Base-by-base conservation (phyloP, 306 rosid species). In the Castanopsis chinensis region DNA sequence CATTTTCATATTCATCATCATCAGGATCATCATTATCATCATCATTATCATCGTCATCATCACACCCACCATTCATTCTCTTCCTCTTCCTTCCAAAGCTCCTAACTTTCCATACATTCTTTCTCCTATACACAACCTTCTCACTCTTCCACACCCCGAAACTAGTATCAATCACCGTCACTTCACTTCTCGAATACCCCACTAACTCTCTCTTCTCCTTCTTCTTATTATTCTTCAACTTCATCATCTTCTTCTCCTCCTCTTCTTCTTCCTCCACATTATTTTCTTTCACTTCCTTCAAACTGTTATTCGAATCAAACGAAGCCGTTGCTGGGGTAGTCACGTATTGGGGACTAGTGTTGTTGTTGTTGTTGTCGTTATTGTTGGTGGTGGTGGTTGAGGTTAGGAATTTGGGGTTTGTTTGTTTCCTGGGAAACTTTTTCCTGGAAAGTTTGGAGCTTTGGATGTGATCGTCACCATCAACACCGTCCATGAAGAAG, bases 101-200 rank as follows among this genome's bases (percentile, higher is more conserved):
- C 75, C 86, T 90, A 25, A 64, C 75, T 80, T 87, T 91, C 99
- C 99, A 95, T 59, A 90, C 87, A 53, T 71, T 89, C 45, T 86
- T 88, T 73, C 88, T 92, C 80, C 97, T 84, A 85, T 90, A 95
- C 70, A 92, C 91, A 21, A 91, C 72, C 83, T 88, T 95, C 43
- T 92, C 97, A 52, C 89, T 82, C 86, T 95, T 95, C 99, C 98
- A 95, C 3, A 73, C 77, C 7, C 83, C 79, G 17, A 77, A 80
- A 72, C 99, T 95, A 27, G 98, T 95, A 72, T 95, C 99, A 30
- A 95, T 92, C 76, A 95, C 93, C 0, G 99, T 95, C 53, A 93
- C 96, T 76, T 95, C 99, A 49, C 96, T 92, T 86, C 82, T 86
- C 13, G 98, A 87, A 80, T 89, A 95, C 12, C 99, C 99, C 73